phyloP scores from a whole-genome alignment of 2,329 filamentous ascomycete genomes.

The Scedosporium apiospermum region DNA sequence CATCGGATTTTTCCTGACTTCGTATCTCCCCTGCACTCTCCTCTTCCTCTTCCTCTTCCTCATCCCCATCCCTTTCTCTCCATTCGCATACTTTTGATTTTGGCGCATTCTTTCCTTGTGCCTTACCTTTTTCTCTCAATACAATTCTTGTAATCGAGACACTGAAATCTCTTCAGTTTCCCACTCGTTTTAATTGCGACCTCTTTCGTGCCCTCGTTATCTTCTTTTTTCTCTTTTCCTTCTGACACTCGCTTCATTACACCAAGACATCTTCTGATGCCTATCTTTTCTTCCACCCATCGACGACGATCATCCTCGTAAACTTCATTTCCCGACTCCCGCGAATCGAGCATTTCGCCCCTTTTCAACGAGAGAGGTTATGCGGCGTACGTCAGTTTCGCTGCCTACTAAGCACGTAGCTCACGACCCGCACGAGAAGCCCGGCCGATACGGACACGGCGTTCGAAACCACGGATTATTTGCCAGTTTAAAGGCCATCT shows the following conservation, averaged over 20 bases:
- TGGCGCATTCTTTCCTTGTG: not conserved
- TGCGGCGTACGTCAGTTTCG: slow-evolving; percentile 59
- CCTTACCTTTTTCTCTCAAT: not conserved
- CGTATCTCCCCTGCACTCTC: not conserved
- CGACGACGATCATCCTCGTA: not conserved
- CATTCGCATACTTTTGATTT: not conserved
- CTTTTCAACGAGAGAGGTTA: slow-evolving; percentile 17
- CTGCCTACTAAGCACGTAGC: slow-evolving; percentile 50
- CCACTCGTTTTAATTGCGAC: not conserved
- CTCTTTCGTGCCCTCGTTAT: not conserved
- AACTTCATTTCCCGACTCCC: not conserved
- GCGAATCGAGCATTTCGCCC: not conserved
- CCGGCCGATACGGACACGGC: slow-evolving; percentile 43
- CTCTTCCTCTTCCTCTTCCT: not conserved
- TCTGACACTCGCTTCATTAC: not conserved
- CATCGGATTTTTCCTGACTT: not conserved
- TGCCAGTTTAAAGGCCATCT: slow-evolving; percentile 46
- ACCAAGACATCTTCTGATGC: not conserved
- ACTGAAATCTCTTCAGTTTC: not conserved
- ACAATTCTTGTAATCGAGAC: not conserved
- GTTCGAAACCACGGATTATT: slow-evolving; percentile 37
- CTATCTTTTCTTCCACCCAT: not conserved
- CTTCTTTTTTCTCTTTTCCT: not conserved
- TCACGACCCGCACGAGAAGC: slow-evolving; percentile 57
- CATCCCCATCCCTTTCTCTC: not conserved